Percentiles rank a stretch among this genome's conserved stretches.
Evolutionary conservation across 768 basidiomycete species (phyloP).

Genomic region (Mycena olivaceomarginata): DNA sequence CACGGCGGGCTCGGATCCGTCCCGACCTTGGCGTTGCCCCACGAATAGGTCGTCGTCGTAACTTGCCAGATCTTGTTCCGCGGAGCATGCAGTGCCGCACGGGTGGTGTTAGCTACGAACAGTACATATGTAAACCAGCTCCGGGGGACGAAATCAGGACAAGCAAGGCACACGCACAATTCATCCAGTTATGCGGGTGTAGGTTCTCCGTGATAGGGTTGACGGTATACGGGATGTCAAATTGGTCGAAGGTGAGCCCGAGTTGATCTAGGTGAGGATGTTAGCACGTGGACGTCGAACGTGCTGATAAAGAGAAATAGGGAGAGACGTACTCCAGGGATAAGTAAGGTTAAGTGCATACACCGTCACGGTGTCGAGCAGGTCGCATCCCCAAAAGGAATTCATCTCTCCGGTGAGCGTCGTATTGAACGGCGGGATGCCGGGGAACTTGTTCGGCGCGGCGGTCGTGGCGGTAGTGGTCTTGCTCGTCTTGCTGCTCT

Average conservation of each 20-base stretch:
- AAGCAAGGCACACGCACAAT: conserved; percentile 9
- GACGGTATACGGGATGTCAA: conserved; percentile 34
- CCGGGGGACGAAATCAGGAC: too few species aligned
- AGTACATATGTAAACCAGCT: neutral
- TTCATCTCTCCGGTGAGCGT: conserved; percentile 74
- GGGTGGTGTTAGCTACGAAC: conserved; percentile 59
- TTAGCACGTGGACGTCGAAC: neutral
- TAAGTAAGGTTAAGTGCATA: conserved; percentile 85
- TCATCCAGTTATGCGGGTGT: conserved; percentile 52
- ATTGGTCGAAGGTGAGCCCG: conserved; percentile 27
- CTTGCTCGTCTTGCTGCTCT: conserved; percentile 12
- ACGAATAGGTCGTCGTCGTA: conserved; percentile 21
- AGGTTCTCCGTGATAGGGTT: conserved; percentile 35
- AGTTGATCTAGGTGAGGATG: conserved; percentile 18
- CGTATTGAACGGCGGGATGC: conserved; percentile 46
- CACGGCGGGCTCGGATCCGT: conserved; percentile 8
- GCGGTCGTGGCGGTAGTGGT: neutral
- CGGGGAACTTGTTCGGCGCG: conserved; percentile 18
- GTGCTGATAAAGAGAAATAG: neutral
- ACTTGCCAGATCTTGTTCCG: conserved; percentile 48
- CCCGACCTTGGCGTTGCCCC: conserved; percentile 20
- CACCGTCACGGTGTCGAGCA: conserved; percentile 77
- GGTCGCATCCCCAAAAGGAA: conserved; percentile 68
- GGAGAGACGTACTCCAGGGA: conserved; percentile 61
- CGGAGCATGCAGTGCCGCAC: conserved; percentile 69